Evolutionary conservation across 257 asterid species (phyloP).

Genomic region (Solanum etuberosum): DNA sequence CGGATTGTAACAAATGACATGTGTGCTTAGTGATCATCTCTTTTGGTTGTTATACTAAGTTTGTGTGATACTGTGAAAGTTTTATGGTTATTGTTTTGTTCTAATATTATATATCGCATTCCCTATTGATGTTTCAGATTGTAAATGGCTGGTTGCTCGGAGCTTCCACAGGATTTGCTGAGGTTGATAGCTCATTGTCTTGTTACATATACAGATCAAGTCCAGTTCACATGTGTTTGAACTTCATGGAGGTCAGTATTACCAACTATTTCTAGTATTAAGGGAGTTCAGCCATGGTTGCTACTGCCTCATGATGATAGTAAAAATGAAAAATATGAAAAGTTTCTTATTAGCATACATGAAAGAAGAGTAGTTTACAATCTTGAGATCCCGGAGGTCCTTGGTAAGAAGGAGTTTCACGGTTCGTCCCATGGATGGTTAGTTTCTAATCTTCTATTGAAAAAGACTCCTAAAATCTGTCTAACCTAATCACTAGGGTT

Average conservation of each 20-base stretch:
- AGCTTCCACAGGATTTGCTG: neutral
- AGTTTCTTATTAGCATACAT: neutral
- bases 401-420: neutral
- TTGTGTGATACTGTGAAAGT: neutral
- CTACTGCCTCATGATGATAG: neutral
- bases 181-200: neutral
- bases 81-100: neutral
- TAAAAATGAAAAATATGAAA: neutral
- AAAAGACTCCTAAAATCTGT: neutral
- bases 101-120: neutral
- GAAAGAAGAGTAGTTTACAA: neutral
- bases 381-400: neutral
- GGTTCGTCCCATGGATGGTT: neutral
- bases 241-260: neutral
- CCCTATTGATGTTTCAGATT: neutral
- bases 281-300: neutral
- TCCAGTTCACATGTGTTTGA: neutral
- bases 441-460: neutral
- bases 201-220: neutral
- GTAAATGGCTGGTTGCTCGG: neutral
- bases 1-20: neutral
- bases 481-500: neutral
- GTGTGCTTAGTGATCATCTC: neutral
- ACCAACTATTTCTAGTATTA: neutral
- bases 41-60: neutral